phyloP scores from a whole-genome alignment of 768 basidiomycete genomes.

The Trametes villosa region DNA sequence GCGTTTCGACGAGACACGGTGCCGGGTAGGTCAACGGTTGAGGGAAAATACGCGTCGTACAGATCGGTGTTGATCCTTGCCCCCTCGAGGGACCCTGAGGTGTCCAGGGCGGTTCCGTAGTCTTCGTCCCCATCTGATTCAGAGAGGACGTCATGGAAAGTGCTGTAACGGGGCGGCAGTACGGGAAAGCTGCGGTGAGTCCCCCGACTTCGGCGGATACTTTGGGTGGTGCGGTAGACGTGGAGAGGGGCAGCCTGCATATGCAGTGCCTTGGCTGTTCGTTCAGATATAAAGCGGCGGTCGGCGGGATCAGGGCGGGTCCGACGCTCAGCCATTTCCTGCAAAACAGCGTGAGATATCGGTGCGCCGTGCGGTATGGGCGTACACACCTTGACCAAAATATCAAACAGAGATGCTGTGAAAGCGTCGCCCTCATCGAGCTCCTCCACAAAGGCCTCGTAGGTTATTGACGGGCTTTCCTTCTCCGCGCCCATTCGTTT shows the following conservation, averaged over 20 bases:
- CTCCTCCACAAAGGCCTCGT: constrained; percentile 76
- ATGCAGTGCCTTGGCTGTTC: constrained; percentile 66
- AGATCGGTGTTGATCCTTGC: constrained; percentile 61
- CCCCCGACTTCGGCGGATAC: constrained; percentile 2
- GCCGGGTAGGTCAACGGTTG: constrained; percentile 14
- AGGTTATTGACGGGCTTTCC: constrained; percentile 58
- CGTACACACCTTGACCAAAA: constrained; percentile 69
- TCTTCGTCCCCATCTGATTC: constrained; percentile 63
- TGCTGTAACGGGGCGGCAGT: constrained; percentile 14
- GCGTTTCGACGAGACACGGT: constrained; percentile 13
- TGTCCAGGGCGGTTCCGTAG: constrained; percentile 51
- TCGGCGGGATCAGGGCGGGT: constrained; percentile 56
- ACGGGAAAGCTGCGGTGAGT: constrained; percentile 10
- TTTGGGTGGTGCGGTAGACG: constrained; percentile 49
- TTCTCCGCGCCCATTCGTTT: constrained; percentile 70
- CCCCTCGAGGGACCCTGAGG: constrained; percentile 51
- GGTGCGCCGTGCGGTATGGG: too few species aligned
- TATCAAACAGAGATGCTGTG: constrained; percentile 73
- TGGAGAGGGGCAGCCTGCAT: constrained; percentile 57
- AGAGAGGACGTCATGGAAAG: constrained; percentile 46
- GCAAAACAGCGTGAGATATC: not conserved
- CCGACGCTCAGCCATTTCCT: constrained; percentile 82
- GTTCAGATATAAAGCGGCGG: constrained; percentile 65
- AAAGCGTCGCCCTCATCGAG: constrained; percentile 82
- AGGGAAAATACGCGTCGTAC: constrained; percentile 58